Evolutionary conservation across 2,329 filamentous ascomycete genomes (phyloP), one percentile per base, ranked within the genome.

Genomic region (Dothidotthia symphoricarpi): DNA sequence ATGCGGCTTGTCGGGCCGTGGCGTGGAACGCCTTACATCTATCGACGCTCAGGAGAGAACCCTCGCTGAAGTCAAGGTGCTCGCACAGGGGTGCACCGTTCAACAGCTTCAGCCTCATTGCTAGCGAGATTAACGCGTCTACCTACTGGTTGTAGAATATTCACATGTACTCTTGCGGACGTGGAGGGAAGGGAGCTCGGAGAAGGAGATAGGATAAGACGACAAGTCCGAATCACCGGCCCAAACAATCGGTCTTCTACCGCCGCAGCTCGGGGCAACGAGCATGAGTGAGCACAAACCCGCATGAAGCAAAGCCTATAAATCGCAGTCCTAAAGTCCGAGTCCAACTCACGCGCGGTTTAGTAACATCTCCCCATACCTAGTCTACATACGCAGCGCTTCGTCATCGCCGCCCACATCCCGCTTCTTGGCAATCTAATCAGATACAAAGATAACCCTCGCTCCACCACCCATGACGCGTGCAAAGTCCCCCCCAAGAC

Each of bases 71-170:
- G 27, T 74, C 63, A 15, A 88, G 69, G 16, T 69, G 64, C 8
- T 64, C 66, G 19, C 67, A 58, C 24, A 74, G 64, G 2, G 85
- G 85, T n/a, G 83, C 81, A 16, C 84, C 84, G 36, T 76, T 72
- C 38, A 82, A 64, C 43, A 80, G 72, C 36, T 59, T 63, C 33
- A 66, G 59, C 36, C 79, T 73, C 51, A 69, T 64, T 42, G 41
- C 36, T 29, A 25, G 16, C 10, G n/a, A 16, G 24, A 2, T 11
- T 35, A 36, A 45, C 34, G 33, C 37, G 37, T 25, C 6, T 24
- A 24, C 30, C 24, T 31, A 37, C 37, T 31, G 15, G 24, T 24
- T 19, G 4, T 13, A 14, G 15, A 31, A 5, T 28, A 14, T n/a
- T n/a, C n/a, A 35, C 28, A 33, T 15, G 27, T 34, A 16, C 7